Conservation (phyloP, 176 grass and related monocot species). For the Oryza officinalis region DNA sequence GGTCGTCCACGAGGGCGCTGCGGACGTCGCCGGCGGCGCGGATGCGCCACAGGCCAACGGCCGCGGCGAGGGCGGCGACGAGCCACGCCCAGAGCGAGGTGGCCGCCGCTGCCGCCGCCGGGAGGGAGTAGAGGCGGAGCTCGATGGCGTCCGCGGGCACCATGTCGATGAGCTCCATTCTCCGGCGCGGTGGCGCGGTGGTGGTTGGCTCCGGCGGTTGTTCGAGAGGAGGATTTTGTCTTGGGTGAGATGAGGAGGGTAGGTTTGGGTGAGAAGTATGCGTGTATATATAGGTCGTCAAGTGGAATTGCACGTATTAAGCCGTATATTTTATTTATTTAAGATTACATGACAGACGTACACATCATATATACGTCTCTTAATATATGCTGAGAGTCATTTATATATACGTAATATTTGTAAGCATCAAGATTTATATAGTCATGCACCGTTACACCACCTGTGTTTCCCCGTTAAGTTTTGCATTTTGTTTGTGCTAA, state of each 20-base stretch:
- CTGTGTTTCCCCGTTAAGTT: too few species aligned
- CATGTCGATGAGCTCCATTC: constrained; percentile 66
- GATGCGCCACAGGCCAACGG: constrained; percentile 62
- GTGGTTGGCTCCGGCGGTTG: constrained; percentile 6
- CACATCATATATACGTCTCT: too few species aligned
- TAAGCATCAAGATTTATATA: too few species aligned
- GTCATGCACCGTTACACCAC: too few species aligned
- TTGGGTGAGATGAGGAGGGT: background rate
- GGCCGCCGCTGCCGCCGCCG: constrained; percentile 19
- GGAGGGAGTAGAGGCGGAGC: constrained; percentile 49
- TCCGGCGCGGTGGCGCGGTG: background rate
- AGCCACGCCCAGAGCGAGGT: constrained; percentile 54
- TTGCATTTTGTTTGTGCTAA: too few species aligned
- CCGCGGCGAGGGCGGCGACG: constrained; percentile 51
- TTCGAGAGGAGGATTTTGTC: constrained; percentile 8
- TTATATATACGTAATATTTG: too few species aligned
- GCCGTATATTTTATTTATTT: background rate
- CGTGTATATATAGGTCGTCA: constrained; percentile 37
- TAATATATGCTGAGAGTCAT: too few species aligned
- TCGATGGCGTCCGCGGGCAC: constrained; percentile 49
- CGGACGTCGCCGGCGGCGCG: background rate
- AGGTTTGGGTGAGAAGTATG: constrained; percentile 23
- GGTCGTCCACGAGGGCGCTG: background rate
- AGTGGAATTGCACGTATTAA: background rate
- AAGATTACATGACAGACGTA: too few species aligned